These are phyloP conservation scores for Curvularia sp. DNA, from an alignment of 2,329 filamentous ascomycete genomes.

Conservation along the genomic window DNA sequence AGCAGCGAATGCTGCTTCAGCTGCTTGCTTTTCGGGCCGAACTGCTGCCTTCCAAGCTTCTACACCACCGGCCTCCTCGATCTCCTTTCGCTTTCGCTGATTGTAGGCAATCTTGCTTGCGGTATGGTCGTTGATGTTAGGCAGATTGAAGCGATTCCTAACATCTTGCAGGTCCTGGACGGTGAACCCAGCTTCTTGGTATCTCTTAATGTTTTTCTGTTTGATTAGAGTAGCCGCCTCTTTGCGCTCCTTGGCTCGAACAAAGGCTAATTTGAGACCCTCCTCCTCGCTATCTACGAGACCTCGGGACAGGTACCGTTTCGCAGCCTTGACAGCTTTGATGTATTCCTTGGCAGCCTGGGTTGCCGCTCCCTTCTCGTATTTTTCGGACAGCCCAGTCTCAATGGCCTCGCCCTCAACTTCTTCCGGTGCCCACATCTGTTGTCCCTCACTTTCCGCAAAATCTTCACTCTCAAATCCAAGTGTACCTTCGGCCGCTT, in stretches of 20 bases:
- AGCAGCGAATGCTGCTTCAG: constrained; percentile 21
- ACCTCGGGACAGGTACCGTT: constrained; percentile 26
- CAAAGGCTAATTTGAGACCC: constrained; percentile 34
- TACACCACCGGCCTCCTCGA: constrained; percentile 26
- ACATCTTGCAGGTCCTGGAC: constrained; percentile 23
- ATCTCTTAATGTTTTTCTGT: constrained; percentile 19
- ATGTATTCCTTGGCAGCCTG: constrained; percentile 25
- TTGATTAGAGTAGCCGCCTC: constrained; percentile 15
- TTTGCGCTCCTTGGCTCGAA: constrained; percentile 29
- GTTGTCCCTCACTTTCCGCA: constrained; percentile 17
- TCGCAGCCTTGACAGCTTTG: constrained; percentile 22
- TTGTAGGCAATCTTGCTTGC: constrained; percentile 25
- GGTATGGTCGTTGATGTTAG: constrained; percentile 15
- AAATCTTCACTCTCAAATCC: constrained; percentile 10
- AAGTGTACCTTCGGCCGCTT: constrained; percentile 20
- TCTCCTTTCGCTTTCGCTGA: constrained; percentile 20
- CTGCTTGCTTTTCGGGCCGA: constrained; percentile 19
- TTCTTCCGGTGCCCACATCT: constrained; percentile 22
- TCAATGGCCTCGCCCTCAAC: background rate
- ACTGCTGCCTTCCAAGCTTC: constrained; percentile 22
- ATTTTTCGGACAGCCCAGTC: background rate
- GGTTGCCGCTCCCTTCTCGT: constrained; percentile 13
- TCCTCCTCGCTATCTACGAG: constrained; percentile 36
- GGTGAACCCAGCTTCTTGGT: constrained; percentile 22
- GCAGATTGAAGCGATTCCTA: constrained; percentile 18